Evolutionary conservation across 2,329 filamentous ascomycete species (phyloP), one percentile per base, ranked within the genome.

Genomic region (Phaeosphaeriaceae sp.): DNA sequence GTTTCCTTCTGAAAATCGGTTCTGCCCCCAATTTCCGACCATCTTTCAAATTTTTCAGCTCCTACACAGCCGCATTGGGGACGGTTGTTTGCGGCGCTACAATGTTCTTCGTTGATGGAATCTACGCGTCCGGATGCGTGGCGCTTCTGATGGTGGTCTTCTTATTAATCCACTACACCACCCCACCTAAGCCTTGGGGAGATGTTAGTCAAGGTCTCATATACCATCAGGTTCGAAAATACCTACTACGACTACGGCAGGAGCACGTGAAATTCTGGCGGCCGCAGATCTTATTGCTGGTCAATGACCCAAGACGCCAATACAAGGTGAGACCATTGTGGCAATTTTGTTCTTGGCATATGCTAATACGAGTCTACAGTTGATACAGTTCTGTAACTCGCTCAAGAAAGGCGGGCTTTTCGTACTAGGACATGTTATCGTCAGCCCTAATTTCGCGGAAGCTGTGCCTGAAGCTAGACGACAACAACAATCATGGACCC

Each of bases 251-350:
- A n/a, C 81, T 96, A 27, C 89, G 88, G 50, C 91, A 92, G 36
- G 92, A 96, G 68, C 92, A 96, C 72, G 93, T 96, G 76, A 96
- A 96, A 71, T 96, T 96, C 74, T 96, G 93, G 92, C 85, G 92
- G 51, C 92, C 92, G 0, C 92, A 96, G 64, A 93, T 96, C 45
- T 85, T 96, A 48, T 83, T 96, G 0, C 86, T 96, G 53, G 87
- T 95, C 63, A 95, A 94, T 71, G 87, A 95, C 68, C 90, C 92
- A 3, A 85, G 92, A n/a, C 85, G 85, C 6, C 91, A 95, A 72
- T 92, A 91, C 53, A 89, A 91, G 36, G 36, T 40, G n/a, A n/a
- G 36, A 7, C 15, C 4, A n/a, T 4, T 40, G 3, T 3, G 15
- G 3, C 15, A 17, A 15, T 6, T 6, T n/a, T 2, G 3, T n/a